These are phyloP conservation scores for Wickerhamiella occidentalis DNA, from an alignment of 805 yeast species.

Conservation along the genomic window DNA sequence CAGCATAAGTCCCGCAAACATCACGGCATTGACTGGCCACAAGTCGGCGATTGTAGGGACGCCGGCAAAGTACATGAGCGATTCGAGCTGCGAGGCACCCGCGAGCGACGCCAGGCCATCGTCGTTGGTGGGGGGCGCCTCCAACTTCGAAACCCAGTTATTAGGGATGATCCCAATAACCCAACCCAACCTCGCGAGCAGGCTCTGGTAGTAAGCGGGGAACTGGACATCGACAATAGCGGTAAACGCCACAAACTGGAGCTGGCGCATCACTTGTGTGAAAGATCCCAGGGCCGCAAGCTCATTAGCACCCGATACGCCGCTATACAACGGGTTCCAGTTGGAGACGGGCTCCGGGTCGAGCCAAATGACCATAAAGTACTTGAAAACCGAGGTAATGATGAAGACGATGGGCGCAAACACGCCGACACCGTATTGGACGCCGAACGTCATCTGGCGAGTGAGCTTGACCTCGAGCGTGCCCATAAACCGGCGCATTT, in stretches of 20 bases:
- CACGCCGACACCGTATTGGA: neutral
- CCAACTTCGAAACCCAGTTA: neutral
- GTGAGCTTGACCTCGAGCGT: neutral
- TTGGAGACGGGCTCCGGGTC: conserved; percentile 6
- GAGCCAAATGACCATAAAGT: neutral
- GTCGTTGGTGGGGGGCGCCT: neutral
- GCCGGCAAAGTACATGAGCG: neutral
- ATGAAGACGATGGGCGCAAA: neutral
- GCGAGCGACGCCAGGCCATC: neutral
- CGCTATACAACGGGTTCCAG: conserved; percentile 2
- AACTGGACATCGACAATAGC: neutral
- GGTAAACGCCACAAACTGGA: neutral
- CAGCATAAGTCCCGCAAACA: neutral
- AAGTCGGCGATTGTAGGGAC: neutral
- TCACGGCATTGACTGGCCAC: neutral
- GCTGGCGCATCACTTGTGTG: neutral
- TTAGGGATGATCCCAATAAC: conserved; percentile 5
- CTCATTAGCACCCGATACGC: conserved; percentile 6
- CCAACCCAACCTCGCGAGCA: neutral
- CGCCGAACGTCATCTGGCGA: neutral
- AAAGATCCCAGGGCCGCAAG: conserved; percentile 2
- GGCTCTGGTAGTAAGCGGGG: conserved; percentile 3
- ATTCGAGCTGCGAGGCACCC: conserved; percentile 2
- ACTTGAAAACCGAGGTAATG: neutral
- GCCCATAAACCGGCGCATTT: conserved; percentile 4